Base-by-base conservation (phyloP, 768 basidiomycete species). In the Tubosaeta sp. region DNA sequence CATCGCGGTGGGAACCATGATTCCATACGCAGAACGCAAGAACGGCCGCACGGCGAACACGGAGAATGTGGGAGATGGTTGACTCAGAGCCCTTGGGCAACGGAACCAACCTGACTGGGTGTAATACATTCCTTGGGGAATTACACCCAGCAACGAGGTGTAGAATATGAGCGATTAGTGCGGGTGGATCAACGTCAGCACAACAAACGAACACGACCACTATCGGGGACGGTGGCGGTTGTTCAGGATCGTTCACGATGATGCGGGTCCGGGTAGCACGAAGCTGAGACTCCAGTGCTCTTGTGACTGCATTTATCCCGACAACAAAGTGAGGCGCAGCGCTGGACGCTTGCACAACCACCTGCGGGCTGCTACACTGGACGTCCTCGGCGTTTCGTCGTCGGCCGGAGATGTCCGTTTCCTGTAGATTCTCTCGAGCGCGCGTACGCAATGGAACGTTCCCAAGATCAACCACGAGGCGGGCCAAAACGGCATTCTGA, bases 271-370 rank as follows among this genome's bases (percentile, higher is more conserved):
- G 63, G 57, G 55, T 46, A 57, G 65, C 49, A 53, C 59, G 53
- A 64, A 79, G 70, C 58, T 87, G 81, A 2, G 43, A 56, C 66
- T 94, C 91, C 12, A 94, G 73, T 25, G 74, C 72, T 64, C 80
- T 84, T 1, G 90, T 90, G 13, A 93, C 86, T 59, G 81, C 73
- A 59, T 93, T 94, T 53, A 93, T 84, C n/a, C 91, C 91, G 42
- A 84, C 61, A 10, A 73, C 64, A 30, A 86, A 52, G 62, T 84
- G 79, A 10, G 69, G 16, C 16, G 49, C 38, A n/a, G 41, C 44
- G 21, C 38, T 32, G 10, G 35, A 21, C 13, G 14, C 22, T 4
- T 10, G 25, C 10, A 38, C 39, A 10, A 27, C 30, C 14, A 36
- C 32, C 13, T 14, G 44, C 6, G 39, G 6, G 3, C 41, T 52